Conservation (phyloP, 192 early-diverging fungal genomes). For the Coemansia sp. region DNA sequence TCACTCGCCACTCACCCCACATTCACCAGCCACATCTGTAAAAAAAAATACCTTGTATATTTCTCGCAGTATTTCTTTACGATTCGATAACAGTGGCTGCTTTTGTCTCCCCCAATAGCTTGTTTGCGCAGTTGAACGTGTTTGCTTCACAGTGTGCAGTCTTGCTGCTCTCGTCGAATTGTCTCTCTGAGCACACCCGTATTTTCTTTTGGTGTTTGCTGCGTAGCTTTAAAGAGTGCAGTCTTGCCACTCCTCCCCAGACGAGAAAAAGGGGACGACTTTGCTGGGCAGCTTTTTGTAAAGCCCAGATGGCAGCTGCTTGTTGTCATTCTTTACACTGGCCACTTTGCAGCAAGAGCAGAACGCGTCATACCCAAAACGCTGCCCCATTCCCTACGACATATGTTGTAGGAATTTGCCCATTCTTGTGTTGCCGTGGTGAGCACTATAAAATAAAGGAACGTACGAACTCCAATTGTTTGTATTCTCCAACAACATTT, state of each 20-base stretch:
- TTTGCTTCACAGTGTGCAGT: neutral
- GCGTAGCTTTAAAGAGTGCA: neutral
- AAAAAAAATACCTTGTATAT: neutral
- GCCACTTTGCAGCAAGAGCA: too few species aligned
- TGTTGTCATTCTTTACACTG: too few species aligned
- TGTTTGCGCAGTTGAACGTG: neutral
- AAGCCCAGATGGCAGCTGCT: too few species aligned
- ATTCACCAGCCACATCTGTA: neutral
- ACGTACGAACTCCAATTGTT: too few species aligned
- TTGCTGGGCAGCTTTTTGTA: too few species aligned
- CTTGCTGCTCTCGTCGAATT: neutral
- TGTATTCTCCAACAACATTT: too few species aligned
- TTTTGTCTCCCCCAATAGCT: neutral
- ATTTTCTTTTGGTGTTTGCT: neutral
- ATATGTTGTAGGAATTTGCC: too few species aligned
- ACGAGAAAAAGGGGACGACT: neutral
- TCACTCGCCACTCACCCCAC: neutral
- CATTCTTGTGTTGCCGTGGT: too few species aligned
- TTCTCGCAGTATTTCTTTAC: neutral
- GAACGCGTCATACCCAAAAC: too few species aligned
- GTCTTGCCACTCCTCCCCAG: neutral
- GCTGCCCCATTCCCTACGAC: too few species aligned
- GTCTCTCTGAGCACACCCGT: too few species aligned
- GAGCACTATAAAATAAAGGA: too few species aligned
- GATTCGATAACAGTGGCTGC: neutral